Conservation (phyloP, 2,329 filamentous ascomycete species). For the Ceratocystis harringtonii region DNA sequence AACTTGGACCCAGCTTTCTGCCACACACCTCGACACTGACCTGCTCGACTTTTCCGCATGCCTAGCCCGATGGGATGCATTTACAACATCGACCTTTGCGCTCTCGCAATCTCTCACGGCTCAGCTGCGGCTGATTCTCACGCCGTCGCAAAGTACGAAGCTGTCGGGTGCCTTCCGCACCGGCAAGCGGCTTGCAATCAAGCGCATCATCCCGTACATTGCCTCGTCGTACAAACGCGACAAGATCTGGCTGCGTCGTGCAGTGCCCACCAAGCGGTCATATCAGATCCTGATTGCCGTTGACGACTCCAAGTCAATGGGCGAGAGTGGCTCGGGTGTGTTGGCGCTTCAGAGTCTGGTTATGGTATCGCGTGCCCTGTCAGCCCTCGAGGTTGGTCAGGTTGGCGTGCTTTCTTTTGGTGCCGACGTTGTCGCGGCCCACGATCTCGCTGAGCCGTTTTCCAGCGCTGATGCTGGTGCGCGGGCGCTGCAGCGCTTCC, state of each 20-base stretch:
- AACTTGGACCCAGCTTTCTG: slow-evolving; percentile 49
- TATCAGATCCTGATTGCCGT: slow-evolving; percentile 98
- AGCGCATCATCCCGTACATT: slow-evolving; percentile 98
- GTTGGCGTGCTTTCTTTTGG: slow-evolving; percentile 88
- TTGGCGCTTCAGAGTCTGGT: slow-evolving; percentile 90
- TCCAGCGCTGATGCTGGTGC: slow-evolving; percentile 35
- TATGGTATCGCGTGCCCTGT: slow-evolving; percentile 71
- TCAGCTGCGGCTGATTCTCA: slow-evolving; percentile 87
- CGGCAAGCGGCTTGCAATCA: slow-evolving; percentile 96
- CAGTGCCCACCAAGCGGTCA: slow-evolving; percentile 76
- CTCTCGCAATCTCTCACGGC: slow-evolving; percentile 83
- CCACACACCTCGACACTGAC: slow-evolving; percentile 50
- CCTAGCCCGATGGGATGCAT: slow-evolving; percentile 66
- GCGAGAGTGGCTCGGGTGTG: slow-evolving; percentile 56
- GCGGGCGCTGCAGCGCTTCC: slow-evolving; percentile 42
- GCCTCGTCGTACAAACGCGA: slow-evolving; percentile 96
- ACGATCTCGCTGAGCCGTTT: slow-evolving; percentile 67
- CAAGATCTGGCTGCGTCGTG: slow-evolving; percentile 98
- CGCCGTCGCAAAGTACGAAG: slow-evolving; percentile 87
- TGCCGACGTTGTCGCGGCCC: slow-evolving; percentile 64
- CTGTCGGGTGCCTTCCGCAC: slow-evolving; percentile 94
- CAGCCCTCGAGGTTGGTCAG: slow-evolving; percentile 88
- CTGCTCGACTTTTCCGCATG: slow-evolving; percentile 40
- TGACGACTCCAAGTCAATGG: slow-evolving; percentile 91
- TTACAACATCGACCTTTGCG: slow-evolving; percentile 70